phyloP scores from a whole-genome alignment of 805 yeast species.

The Saccharomycopsis oosterbeekiorum region DNA sequence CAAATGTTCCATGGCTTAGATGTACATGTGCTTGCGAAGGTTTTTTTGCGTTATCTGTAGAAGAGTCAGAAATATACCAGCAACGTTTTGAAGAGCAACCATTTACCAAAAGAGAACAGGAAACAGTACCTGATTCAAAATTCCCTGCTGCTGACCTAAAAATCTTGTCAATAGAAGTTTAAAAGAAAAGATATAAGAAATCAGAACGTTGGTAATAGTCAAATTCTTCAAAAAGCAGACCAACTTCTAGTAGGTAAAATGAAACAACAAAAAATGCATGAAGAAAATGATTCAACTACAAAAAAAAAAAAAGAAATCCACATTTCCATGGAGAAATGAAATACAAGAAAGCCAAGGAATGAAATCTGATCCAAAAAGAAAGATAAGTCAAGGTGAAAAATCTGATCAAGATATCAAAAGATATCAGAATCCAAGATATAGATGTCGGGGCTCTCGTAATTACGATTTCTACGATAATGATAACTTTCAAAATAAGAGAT shows the following conservation, averaged over 20 bases:
- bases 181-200: not conserved
- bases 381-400: not conserved
- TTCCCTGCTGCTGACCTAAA: not conserved
- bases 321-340: not conserved
- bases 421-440: not conserved
- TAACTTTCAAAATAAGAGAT: not conserved
- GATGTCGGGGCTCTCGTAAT: not conserved
- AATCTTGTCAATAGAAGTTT: not conserved
- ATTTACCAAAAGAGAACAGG: not conserved
- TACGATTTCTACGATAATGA: not conserved
- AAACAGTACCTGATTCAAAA: not conserved
- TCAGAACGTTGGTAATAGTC: conserved; percentile 1
- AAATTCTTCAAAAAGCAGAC: not conserved
- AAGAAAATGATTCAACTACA: not conserved
- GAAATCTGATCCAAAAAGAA: not conserved
- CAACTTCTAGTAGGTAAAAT: not conserved
- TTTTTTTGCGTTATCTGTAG: conserved; percentile 1
- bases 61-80: not conserved
- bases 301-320: not conserved
- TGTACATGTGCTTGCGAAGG: conserved; percentile 18
- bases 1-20: conserved; percentile 9
- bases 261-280: not conserved
- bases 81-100: not conserved
- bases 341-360: not conserved
- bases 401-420: not conserved